Evolutionary conservation across 73 alveolate genomes (phyloP), one percentile per base, ranked within the genome.

Genomic region (Symbiodinium pilosum): DNA sequence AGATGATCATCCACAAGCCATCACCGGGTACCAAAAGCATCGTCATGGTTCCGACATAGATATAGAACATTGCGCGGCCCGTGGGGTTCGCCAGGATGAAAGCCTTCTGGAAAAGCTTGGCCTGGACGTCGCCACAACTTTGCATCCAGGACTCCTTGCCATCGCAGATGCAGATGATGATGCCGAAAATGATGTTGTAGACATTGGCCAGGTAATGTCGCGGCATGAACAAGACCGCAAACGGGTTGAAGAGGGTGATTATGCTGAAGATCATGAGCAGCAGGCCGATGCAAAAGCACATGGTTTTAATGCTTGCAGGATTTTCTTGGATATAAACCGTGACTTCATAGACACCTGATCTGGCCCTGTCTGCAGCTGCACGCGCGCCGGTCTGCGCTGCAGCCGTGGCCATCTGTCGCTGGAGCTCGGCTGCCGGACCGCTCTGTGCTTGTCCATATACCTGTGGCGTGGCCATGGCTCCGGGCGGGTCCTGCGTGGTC

Each of bases 41-140:
- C 39, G 95, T 89, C 95, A 89, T 89, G 34, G 95, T 59, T 26
- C 95, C 95, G 75, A 89, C 95, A 30, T 89, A 89, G 95, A 89
- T 40, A 73, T 89, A 89, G 75, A 89, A 89, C 85, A 59, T 30
- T 34, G 95, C 95, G 5, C 87, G 86, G 40, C 95, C 95, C 24
- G 95, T 30, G 41, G 43, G 95, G 30, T 84, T 89, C 36, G 95
- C 95, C 44, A 89, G 36, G 86, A 89, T 59, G 95, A 89, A 89
- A 47, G 87, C 51, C 38, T 51, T 43, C 87, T 89, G 95, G 75
- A 89, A 89, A n/a, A 89, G 87, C 83, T 89, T 89, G 30, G 85
- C 85, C 18, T 89, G 95, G 34, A 89, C 38, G 42, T 89, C 95
- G 40, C 95, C 95, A 47, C 95, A 89, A 21, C 44, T 40, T 56